phyloP scores from a whole-genome alignment of 1,284 basidiomycete genomes.

The Mycena sp. region DNA sequence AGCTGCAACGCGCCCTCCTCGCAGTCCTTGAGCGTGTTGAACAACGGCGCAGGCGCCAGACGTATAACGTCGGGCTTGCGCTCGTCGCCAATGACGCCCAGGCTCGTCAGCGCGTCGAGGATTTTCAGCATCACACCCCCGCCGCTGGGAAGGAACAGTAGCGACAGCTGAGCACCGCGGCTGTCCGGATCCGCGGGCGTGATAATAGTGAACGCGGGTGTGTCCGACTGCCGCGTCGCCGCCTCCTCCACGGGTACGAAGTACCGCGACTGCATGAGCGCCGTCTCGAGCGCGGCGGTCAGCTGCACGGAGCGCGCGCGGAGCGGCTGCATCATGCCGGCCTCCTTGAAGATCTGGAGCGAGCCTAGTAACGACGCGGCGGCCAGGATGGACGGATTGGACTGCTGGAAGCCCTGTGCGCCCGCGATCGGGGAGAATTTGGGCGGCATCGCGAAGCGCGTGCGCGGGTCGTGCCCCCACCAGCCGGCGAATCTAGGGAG shows the following conservation, averaged over 20 bases:
- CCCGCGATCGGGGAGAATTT: slow-evolving; percentile 86
- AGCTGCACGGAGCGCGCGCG: slow-evolving; percentile 76
- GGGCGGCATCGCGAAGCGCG: slow-evolving; percentile 92
- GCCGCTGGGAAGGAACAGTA: slow-evolving; percentile 78
- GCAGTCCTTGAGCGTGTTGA: slow-evolving; percentile 85
- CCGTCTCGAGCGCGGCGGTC: slow-evolving; percentile 75
- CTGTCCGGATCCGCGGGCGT: slow-evolving; percentile 75
- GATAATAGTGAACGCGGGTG: slow-evolving; percentile 84
- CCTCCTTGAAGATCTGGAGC: slow-evolving; percentile 81
- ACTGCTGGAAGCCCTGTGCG: slow-evolving; percentile 96
- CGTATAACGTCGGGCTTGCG: slow-evolving; percentile 91
- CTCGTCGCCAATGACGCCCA: slow-evolving; percentile 91
- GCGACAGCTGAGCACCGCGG: slow-evolving; percentile 88
- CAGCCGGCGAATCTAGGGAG: slow-evolving; percentile 92
- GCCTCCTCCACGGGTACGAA: slow-evolving; percentile 60
- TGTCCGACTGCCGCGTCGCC: slow-evolving; percentile 44
- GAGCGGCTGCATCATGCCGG: slow-evolving; percentile 76
- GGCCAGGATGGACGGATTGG: slow-evolving; percentile 89
- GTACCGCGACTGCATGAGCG: slow-evolving; percentile 70
- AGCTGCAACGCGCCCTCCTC: slow-evolving; percentile 59
- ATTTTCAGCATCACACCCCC: slow-evolving; percentile 81
- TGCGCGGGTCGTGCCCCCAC: slow-evolving; percentile 94
- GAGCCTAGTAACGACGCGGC: slow-evolving; percentile 85
- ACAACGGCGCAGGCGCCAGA: slow-evolving; percentile 84
- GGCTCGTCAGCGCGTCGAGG: slow-evolving; percentile 65